Base-by-base conservation (phyloP, 2,329 filamentous ascomycete genomes). In the Fusarium coicis region DNA sequence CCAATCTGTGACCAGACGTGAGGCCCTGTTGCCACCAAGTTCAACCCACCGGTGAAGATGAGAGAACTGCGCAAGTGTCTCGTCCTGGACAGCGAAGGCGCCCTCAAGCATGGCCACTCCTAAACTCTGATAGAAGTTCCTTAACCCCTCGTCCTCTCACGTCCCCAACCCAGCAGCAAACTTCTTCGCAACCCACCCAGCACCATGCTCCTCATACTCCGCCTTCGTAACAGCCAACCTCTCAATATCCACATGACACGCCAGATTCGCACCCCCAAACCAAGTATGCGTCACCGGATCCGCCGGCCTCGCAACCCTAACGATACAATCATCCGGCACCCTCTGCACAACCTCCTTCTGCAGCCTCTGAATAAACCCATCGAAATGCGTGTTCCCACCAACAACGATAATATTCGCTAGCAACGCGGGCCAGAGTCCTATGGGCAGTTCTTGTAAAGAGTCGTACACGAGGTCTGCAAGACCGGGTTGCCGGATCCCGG, bases 161-260 rank as follows among this genome's bases (percentile, higher is more conserved):
- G 70, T 74, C 23, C 72, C 76, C 16, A 78, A 47, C 4, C 74
- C 75, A 59, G 63, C 42, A 2, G 85, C 85, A 79, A 97, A 96
- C 78, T 89, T 93, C 77, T 90, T 91, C 34, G 90, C 90, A 30
- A 93, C 87, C 93, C 93, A 96, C 3, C 84, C 85, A 62, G 88
- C 89, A 14, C 96, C 96, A 78, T 95, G 84, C 81, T 99, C 96
- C 57, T 96, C 90, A 80, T 99, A 99, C 79, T 99, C 94, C 69
- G 93, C 89, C 79, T 93, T 94, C 1, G 93, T 96, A n/a, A 98
- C 93, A 4, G 90, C 88, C 18, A 95, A 82, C 54, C 87, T 87
- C 68, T 91, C 87, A 57, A 97, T 85, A 43, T 93, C 87, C 46
- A 87, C 86, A 76, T 95, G 91, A 56, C 84, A 89, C 2, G 94